A percentile compares a stretch with the other conserved stretches of the same genome.
These are phyloP conservation scores for Trichoderma sp. DNA, from an alignment of 2,329 filamentous ascomycete species.

Conservation along the genomic window DNA sequence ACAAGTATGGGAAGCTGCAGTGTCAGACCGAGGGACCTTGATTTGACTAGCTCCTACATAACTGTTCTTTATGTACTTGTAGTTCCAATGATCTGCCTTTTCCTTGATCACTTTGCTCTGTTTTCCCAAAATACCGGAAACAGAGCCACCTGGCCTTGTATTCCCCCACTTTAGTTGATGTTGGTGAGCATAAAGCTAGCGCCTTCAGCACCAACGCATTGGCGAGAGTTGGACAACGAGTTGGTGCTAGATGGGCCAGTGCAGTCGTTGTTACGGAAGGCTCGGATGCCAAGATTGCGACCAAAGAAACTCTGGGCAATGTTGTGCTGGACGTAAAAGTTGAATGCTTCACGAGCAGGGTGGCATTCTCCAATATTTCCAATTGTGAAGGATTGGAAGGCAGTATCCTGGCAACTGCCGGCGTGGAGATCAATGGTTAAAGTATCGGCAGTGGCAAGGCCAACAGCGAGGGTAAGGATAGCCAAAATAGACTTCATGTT, in stretches of 20 bases:
- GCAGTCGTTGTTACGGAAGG: neutral
- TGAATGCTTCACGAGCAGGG: neutral
- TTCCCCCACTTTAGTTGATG: neutral
- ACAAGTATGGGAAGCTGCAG: neutral
- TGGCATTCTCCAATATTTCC: neutral
- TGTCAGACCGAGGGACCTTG: neutral
- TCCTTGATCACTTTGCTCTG: neutral
- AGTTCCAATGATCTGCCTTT: neutral
- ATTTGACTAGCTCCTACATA: neutral
- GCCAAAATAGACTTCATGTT: neutral
- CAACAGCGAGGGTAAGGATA: neutral
- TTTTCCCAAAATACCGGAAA: neutral
- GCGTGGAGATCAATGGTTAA: neutral
- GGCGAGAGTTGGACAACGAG: neutral
- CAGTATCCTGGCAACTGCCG: neutral
- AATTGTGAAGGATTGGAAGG: neutral
- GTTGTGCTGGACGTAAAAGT: neutral
- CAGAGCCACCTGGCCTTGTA: neutral
- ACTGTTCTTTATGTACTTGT: neutral
- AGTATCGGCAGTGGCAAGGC: neutral
- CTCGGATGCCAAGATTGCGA: neutral
- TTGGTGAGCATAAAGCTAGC: neutral
- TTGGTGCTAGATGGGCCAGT: neutral
- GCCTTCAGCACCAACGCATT: neutral
- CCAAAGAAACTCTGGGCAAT: slow-evolving; percentile 1